These are phyloP conservation scores for Populus hybrid DNA, from an alignment of 441 rosid species.

Conservation along the genomic window DNA sequence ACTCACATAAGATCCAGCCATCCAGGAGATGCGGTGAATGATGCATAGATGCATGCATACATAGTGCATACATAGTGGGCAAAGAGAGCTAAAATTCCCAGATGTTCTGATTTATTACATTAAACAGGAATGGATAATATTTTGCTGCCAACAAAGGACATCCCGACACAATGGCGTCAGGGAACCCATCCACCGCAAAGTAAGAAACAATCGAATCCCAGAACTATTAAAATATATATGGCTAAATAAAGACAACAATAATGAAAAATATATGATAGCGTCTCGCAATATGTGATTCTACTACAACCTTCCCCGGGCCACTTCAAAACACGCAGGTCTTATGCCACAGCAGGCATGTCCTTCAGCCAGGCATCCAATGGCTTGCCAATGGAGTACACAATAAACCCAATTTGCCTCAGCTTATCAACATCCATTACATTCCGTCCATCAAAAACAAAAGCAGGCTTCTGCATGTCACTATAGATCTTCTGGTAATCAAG, in stretches of 20 bases:
- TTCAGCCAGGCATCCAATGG: conserved; percentile 85
- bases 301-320: background rate
- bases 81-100: background rate
- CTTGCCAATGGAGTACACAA: conserved; percentile 87
- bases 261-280: background rate
- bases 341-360: conserved; percentile 91
- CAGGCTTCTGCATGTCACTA: conserved; percentile 82
- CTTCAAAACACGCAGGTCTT: background rate
- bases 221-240: background rate
- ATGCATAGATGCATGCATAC: too few species aligned
- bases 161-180: background rate
- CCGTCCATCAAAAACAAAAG: conserved; percentile 74
- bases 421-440: conserved; percentile 54
- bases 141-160: background rate
- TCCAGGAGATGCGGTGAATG: background rate
- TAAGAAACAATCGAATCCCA: background rate
- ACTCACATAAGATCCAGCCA: too few species aligned
- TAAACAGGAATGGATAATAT: background rate
- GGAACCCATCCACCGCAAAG: background rate
- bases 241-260: background rate
- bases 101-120: background rate
- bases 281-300: background rate
- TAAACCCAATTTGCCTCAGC: conserved; percentile 76
- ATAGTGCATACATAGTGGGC: background rate
- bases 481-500: conserved; percentile 68